phyloP scores from a whole-genome alignment of 1,284 basidiomycete genomes.

The Moesziomyces antarcticus region DNA sequence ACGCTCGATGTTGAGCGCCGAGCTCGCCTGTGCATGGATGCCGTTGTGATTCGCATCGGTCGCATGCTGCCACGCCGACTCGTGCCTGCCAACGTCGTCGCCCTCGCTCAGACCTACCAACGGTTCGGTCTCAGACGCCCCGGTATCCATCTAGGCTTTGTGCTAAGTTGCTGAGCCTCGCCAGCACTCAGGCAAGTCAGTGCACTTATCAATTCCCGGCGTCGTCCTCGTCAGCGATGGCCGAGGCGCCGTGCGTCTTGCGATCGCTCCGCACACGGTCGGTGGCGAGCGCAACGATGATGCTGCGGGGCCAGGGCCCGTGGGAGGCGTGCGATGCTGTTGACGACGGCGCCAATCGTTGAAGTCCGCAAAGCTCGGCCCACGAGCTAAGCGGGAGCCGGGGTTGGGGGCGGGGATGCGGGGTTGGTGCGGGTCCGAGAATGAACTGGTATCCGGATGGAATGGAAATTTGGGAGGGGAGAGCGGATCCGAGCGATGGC shows the following conservation, averaged over 20 bases:
- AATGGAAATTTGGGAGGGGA: conserved; percentile 20
- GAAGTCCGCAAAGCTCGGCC: conserved; percentile 8
- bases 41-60: neutral
- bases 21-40: neutral
- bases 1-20: neutral
- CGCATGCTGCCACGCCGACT: conserved; percentile 1
- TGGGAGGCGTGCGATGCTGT: neutral
- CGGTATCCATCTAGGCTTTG: neutral
- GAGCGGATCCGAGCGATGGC: conserved; percentile 47
- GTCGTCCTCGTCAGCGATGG: too few relatives aligned
- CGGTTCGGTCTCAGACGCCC: conserved; percentile 1
- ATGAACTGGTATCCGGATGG: conserved; percentile 7
- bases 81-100: conserved; percentile 3
- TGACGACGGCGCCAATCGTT: conserved; percentile 7
- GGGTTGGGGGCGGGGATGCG: conserved; percentile 5
- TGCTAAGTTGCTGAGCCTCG: too few relatives aligned
- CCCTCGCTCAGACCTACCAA: conserved; percentile 4
- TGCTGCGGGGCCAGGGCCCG: conserved; percentile 16
- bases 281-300: too few relatives aligned
- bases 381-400: conserved; percentile 1
- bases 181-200: too few relatives aligned
- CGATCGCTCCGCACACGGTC: too few relatives aligned
- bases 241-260: too few relatives aligned
- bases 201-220: too few relatives aligned
- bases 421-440: conserved; percentile 40